These are phyloP conservation scores for Pseudogymnoascus sp. DNA, from an alignment of 2,329 filamentous ascomycete genomes.

Conservation along the genomic window DNA sequence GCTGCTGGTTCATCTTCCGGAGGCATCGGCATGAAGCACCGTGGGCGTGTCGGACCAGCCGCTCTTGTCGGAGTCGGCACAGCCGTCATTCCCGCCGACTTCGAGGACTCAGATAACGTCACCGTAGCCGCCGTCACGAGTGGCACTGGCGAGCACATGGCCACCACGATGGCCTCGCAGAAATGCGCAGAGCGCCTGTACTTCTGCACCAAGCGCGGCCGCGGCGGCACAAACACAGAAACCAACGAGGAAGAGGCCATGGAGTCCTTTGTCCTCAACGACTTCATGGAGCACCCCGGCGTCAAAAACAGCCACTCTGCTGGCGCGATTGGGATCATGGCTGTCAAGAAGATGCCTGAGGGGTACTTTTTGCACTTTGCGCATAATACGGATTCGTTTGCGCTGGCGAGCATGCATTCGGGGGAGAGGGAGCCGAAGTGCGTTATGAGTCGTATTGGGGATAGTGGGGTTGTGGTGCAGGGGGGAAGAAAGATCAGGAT, in stretches of 20 bases:
- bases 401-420: conserved; percentile 80
- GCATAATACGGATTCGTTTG: conserved; percentile 88
- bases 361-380: conserved; percentile 86
- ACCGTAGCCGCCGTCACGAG: conserved; percentile 81
- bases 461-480: conserved; percentile 23
- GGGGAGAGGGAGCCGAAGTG: conserved; percentile 66
- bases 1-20: conserved; percentile 94
- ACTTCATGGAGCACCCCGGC: conserved; percentile 88
- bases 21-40: conserved; percentile 97
- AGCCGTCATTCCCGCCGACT: conserved; percentile 71
- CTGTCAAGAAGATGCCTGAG: conserved; percentile 70
- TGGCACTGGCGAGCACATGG: conserved; percentile 96
- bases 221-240: conserved; percentile 51
- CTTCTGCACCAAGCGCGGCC: conserved; percentile 52
- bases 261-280: conserved; percentile 68
- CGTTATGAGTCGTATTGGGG: conserved; percentile 68
- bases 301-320: conserved; percentile 70
- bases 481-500: conserved; percentile 26
- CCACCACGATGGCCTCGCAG: conserved; percentile 83
- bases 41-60: conserved; percentile 82
- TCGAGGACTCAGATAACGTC: conserved; percentile 58
- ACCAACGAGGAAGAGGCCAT: conserved; percentile 73
- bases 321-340: conserved; percentile 86
- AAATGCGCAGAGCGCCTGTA: conserved; percentile 82
- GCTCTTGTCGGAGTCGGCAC: conserved; percentile 88